These are phyloP conservation scores for Hypoxylon subgilvum DNA, from an alignment of 495 filamentous ascomycete species.

Conservation along the genomic window DNA sequence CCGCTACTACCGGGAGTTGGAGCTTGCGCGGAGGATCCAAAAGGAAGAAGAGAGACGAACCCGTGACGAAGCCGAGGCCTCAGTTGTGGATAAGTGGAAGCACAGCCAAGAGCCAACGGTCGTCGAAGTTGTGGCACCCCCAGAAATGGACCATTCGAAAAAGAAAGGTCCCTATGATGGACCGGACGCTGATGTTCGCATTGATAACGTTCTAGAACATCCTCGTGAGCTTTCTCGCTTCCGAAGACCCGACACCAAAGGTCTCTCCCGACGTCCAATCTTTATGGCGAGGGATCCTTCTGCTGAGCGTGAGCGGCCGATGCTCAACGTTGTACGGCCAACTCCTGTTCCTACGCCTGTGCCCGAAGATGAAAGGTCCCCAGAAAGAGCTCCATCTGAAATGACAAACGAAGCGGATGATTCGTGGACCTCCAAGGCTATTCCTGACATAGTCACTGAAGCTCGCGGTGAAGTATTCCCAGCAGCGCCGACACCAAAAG, in stretches of 20 bases:
- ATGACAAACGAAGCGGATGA: constrained; percentile 17
- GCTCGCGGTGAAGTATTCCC: constrained; percentile 35
- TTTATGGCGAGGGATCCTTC: constrained; percentile 55
- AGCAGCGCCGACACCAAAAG: constrained; percentile 47
- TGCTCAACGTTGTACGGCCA: constrained; percentile 59
- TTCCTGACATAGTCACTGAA: constrained; percentile 14
- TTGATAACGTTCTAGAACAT: constrained; percentile 55
- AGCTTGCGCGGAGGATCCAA: constrained; percentile 52
- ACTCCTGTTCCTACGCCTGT: constrained; percentile 55
- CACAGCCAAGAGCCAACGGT: constrained; percentile 43
- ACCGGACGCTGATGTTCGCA: constrained; percentile 62
- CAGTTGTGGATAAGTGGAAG: constrained; percentile 58
- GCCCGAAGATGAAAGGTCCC: constrained; percentile 43
- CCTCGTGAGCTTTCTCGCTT: constrained; percentile 40
- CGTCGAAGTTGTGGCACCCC: constrained; percentile 51
- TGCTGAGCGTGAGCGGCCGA: constrained; percentile 56
- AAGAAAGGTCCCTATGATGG: constrained; percentile 56
- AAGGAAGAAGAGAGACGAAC: constrained; percentile 57
- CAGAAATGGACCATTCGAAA: constrained; percentile 52
- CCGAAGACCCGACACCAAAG: constrained; percentile 4
- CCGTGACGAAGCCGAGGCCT: constrained; percentile 49
- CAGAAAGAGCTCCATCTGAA: constrained; percentile 13
- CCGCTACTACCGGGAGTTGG: constrained; percentile 56
- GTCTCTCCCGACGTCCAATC: constrained; percentile 29
- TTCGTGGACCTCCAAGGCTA: not conserved